phyloP scores from a whole-genome alignment of 495 filamentous ascomycete genomes.

The Aspergillus mulundensis region DNA sequence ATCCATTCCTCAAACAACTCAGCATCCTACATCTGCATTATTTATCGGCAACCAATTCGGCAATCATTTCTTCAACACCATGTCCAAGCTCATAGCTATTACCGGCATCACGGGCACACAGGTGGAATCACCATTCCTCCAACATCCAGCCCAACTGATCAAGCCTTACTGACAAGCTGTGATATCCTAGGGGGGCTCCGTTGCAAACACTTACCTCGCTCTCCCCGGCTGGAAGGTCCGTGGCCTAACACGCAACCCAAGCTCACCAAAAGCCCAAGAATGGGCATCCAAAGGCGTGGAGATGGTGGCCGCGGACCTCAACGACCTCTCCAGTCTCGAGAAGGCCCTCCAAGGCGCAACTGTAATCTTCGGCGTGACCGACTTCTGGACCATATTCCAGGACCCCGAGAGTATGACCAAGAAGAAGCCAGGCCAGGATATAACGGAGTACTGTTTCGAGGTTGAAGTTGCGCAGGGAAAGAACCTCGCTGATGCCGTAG shows the following conservation, averaged over 20 bases:
- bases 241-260: conserved; percentile 38
- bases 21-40: too few species aligned
- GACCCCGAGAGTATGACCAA: conserved; percentile 1
- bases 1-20: too few species aligned
- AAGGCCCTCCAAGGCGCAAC: conserved; percentile 43
- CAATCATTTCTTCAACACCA: too few species aligned
- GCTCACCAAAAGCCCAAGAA: conserved; percentile 35
- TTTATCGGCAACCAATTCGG: too few species aligned
- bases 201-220: conserved; percentile 34
- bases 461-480: conserved; percentile 47
- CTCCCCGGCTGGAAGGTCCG: conserved; percentile 38
- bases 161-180: too few species aligned
- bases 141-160: too few species aligned
- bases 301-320: conserved; percentile 43
- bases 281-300: conserved; percentile 43
- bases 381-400: conserved; percentile 41
- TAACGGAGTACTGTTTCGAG: conserved; percentile 24
- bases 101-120: too few species aligned
- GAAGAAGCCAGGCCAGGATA: too few species aligned
- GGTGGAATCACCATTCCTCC: too few species aligned
- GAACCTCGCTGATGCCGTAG: conserved; percentile 47
- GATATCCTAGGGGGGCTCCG: conserved; percentile 19
- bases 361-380: conserved; percentile 52
- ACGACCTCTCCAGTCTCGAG: conserved; percentile 37
- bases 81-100: too few species aligned